phyloP scores from a whole-genome alignment of 2,329 filamentous ascomycete genomes.

The Aspergillus ochraceus region DNA sequence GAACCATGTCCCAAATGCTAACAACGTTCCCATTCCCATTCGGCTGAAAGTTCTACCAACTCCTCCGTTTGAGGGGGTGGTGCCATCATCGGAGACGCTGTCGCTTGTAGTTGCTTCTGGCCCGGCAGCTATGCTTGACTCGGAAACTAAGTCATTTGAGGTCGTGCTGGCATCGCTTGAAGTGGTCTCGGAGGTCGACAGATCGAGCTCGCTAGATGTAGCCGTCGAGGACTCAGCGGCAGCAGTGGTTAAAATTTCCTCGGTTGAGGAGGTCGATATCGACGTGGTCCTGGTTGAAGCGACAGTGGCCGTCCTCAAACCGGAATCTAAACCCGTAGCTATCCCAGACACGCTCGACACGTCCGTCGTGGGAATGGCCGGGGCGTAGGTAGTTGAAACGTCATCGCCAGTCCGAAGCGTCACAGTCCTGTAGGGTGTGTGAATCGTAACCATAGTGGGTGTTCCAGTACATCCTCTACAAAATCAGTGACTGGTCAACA shows the following conservation, averaged over 20 bases:
- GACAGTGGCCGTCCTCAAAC: not conserved
- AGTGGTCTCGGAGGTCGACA: not conserved
- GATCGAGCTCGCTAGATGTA: not conserved
- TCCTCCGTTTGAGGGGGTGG: not conserved
- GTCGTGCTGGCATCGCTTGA: not conserved
- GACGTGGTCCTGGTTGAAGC: not conserved
- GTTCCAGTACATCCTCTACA: constrained; percentile 7
- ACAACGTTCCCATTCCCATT: not conserved
- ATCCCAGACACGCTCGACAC: not conserved
- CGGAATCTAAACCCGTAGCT: not conserved
- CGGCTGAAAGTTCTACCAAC: not conserved
- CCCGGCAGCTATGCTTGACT: not conserved
- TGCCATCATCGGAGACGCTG: not conserved
- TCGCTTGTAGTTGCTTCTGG: no score
- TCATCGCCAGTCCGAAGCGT: not conserved
- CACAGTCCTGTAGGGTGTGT: constrained; percentile 8
- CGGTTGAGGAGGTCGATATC: not conserved
- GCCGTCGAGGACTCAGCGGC: not conserved
- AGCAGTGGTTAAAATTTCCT: not conserved
- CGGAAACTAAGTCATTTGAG: not conserved
- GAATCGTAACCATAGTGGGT: constrained; percentile 8
- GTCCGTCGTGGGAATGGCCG: not conserved
- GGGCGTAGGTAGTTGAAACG: not conserved
- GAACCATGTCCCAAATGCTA: not conserved
- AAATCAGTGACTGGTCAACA: not conserved